phyloP scores from a whole-genome alignment of 768 basidiomycete species.

The Sarcodon sp. region DNA sequence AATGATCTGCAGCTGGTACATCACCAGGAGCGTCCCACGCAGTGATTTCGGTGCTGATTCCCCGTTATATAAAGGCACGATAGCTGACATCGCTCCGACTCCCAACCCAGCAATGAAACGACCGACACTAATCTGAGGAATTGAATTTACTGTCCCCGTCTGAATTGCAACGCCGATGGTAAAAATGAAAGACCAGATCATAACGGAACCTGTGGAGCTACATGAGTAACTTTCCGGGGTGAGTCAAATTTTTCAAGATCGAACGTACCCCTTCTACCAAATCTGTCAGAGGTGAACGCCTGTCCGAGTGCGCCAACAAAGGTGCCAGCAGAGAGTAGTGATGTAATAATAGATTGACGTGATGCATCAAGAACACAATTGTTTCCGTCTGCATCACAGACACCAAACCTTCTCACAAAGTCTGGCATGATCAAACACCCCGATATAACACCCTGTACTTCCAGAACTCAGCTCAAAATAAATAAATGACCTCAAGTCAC shows the following conservation, averaged over 20 bases:
- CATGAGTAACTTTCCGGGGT: too few species aligned
- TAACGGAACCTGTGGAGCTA: conserved; percentile 36
- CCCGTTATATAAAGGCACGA: conserved; percentile 48
- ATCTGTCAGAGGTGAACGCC: conserved; percentile 62
- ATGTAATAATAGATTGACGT: conserved; percentile 22
- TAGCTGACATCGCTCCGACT: conserved; percentile 53
- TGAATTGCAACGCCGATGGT: conserved; percentile 59
- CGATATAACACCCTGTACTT: conserved; percentile 15
- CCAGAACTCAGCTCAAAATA: background rate
- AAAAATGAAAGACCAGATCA: conserved; percentile 67
- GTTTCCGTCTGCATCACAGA: conserved; percentile 30
- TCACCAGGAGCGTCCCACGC: conserved; percentile 56
- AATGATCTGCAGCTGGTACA: conserved; percentile 74
- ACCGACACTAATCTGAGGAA: conserved; percentile 61
- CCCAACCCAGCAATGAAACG: conserved; percentile 68
- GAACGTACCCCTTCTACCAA: conserved; percentile 44
- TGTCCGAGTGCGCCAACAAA: conserved; percentile 46
- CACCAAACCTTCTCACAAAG: conserved; percentile 59
- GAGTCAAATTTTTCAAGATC: too few species aligned
- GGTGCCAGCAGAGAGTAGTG: conserved; percentile 1
- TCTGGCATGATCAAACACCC: conserved; percentile 76
- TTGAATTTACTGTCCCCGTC: conserved; percentile 45
- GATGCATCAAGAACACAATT: conserved; percentile 37
- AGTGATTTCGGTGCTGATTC: conserved; percentile 68
- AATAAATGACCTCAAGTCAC: too few species aligned